Evolutionary conservation across 2,329 filamentous ascomycete species (phyloP), one percentile per base, ranked within the genome.

Genomic region (Didymella pinodella): DNA sequence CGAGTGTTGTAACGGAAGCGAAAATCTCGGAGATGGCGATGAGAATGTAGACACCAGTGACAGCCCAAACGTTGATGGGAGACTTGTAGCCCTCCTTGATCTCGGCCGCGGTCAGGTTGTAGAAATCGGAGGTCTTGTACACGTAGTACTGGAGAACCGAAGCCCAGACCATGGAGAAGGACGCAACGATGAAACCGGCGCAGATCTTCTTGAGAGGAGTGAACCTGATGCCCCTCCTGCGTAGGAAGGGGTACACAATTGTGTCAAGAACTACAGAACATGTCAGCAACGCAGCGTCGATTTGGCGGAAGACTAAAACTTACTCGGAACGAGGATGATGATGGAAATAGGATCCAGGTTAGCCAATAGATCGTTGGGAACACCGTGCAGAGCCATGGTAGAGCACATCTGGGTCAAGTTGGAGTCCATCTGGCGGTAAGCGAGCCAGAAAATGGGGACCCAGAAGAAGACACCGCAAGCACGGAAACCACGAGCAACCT

Each of bases 161-260:
- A 4, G 86, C 84, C 58, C 83, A 85, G 20, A 86, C 74, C 77
- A 88, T 88, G 2, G 89, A 85, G 20, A 87, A 70, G 2, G 86
- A 80, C 18, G 85, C 88, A 57, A 90, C 81, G 64, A 87, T 75
- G 81, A 93, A 93, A 48, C 90, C 91, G 7, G 82, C 75, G 1
- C 88, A 83, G 77, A 93, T 92, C 74, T 88, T 88, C 81, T 89
- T 92, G 79, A 93, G 89, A 41, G 90, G 91, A 0, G 85, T 90
- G 80, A 93, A 91, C 54, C 82, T 80, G 72, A 92, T 83, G 44
- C 84, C 85, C 28, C 83, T 59, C 69, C 84, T 86, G 69, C 88
- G 86, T 57, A 93, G 83, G 18, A 82, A 72, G 0, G 90, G 91
- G 77, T 92, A 93, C 57, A 93, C 67, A 36, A 88, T n/a, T 28